Evolutionary conservation across 1,284 basidiomycete genomes (phyloP).

Genomic region (Malassezia nana): DNA sequence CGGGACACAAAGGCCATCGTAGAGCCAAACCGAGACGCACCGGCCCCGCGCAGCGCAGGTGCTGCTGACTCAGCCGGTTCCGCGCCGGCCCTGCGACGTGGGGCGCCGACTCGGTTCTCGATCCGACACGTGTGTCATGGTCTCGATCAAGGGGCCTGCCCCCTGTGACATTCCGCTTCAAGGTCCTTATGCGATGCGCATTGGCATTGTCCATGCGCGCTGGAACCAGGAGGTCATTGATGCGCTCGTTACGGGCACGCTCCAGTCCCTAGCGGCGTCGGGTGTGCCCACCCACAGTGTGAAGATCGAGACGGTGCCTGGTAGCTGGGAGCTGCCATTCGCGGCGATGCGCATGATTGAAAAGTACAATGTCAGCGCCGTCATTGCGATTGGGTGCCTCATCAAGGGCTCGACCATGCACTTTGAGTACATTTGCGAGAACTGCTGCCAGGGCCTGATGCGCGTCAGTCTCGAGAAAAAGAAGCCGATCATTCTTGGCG

Average conservation of each 20-base stretch:
- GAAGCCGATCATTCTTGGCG: constrained; percentile 91
- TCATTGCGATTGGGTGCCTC: constrained; percentile 91
- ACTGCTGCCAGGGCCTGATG: constrained; percentile 86
- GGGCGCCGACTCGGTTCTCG: neutral
- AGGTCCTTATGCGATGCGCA: constrained; percentile 32
- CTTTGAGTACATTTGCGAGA: constrained; percentile 75
- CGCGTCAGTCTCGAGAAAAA: constrained; percentile 81
- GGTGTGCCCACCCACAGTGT: constrained; percentile 87
- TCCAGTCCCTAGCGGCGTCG: constrained; percentile 65
- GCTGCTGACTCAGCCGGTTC: neutral
- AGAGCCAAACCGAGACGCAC: neutral
- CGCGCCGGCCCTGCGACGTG: neutral
- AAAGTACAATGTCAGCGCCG: constrained; percentile 57
- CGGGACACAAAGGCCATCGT: neutral
- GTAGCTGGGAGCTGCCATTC: constrained; percentile 50
- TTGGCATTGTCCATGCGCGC: constrained; percentile 46
- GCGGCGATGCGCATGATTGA: constrained; percentile 54
- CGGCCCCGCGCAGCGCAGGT: neutral
- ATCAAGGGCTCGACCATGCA: constrained; percentile 63
- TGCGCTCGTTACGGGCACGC: constrained; percentile 66
- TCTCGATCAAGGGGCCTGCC: constrained; percentile 39
- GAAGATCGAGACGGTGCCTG: constrained; percentile 79
- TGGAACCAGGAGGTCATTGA: constrained; percentile 85
- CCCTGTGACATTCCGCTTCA: constrained; percentile 41
- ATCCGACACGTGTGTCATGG: neutral